Conservation (phyloP, 306 rosid genomes). For the Adenanthera pavonina region DNA sequence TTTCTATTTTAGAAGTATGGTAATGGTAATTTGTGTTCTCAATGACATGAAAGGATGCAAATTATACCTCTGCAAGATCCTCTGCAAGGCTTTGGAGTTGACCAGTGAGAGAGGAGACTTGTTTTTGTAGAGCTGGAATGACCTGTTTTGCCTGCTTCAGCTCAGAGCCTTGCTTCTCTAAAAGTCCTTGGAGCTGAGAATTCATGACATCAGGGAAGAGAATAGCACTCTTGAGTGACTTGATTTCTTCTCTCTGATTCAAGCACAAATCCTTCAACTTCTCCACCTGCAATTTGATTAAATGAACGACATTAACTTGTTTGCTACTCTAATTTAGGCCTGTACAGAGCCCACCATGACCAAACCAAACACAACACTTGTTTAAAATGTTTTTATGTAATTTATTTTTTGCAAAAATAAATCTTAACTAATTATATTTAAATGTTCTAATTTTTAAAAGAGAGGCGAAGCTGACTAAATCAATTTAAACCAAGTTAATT, state of each 20-base stretch:
- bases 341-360: background rate
- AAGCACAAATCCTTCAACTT: conserved; percentile 93
- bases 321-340: background rate
- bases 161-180: conserved; percentile 88
- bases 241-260: conserved; percentile 95
- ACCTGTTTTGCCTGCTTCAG: conserved; percentile 83
- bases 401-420: no score
- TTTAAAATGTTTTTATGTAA: no score
- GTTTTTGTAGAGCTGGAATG: conserved; percentile 89
- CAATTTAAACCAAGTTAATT: no score
- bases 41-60: background rate
- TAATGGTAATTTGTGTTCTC: background rate
- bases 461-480: no score
- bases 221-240: conserved; percentile 75
- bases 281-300: conserved; percentile 68
- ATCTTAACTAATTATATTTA: no score
- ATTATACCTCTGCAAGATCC: conserved; percentile 91
- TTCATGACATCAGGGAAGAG: conserved; percentile 85
- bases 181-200: conserved; percentile 76
- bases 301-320: background rate
- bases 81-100: conserved; percentile 90
- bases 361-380: background rate
- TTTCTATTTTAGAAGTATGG: background rate
- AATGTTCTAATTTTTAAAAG: no score
- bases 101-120: conserved; percentile 96